Conservation (phyloP, 2,329 filamentous ascomycete species). For the Bipolaris cookei region DNA sequence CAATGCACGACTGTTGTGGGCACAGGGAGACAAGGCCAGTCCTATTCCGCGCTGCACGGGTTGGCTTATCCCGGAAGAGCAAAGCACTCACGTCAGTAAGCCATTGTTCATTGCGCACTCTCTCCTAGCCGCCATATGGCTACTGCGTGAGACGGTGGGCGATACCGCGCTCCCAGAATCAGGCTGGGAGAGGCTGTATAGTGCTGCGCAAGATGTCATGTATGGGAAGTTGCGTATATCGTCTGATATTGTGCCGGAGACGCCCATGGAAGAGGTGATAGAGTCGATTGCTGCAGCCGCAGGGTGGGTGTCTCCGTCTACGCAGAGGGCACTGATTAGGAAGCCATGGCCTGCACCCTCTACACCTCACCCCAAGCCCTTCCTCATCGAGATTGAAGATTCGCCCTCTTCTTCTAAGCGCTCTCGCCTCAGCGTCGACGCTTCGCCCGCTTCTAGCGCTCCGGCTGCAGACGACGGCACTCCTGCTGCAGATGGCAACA, state of each 20-base stretch:
- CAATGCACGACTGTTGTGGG: no score
- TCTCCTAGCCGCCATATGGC: not conserved
- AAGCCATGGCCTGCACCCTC: no score
- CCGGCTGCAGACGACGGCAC: no score
- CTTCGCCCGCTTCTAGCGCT: not conserved
- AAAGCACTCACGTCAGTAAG: not conserved
- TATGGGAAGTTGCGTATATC: no score
- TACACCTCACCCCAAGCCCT: no score
- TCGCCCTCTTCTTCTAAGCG: no score
- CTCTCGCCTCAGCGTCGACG: not conserved
- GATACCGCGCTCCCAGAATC: not conserved
- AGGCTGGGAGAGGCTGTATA: not conserved
- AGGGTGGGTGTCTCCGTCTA: not conserved
- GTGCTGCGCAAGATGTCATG: not conserved
- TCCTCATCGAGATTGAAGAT: no score
- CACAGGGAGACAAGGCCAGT: no score
- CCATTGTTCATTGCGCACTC: not conserved
- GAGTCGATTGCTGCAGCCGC: not conserved
- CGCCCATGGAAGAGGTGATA: not conserved
- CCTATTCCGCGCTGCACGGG: no score
- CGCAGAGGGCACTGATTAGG: not conserved
- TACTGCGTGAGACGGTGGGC: not conserved
- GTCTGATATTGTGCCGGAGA: no score
- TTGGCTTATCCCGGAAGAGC: no score
- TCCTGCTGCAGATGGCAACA: no score